Evolutionary conservation across 2,329 filamentous ascomycete species (phyloP), one percentile per base, ranked within the genome.

Genomic region (Sarocladium strictum): DNA sequence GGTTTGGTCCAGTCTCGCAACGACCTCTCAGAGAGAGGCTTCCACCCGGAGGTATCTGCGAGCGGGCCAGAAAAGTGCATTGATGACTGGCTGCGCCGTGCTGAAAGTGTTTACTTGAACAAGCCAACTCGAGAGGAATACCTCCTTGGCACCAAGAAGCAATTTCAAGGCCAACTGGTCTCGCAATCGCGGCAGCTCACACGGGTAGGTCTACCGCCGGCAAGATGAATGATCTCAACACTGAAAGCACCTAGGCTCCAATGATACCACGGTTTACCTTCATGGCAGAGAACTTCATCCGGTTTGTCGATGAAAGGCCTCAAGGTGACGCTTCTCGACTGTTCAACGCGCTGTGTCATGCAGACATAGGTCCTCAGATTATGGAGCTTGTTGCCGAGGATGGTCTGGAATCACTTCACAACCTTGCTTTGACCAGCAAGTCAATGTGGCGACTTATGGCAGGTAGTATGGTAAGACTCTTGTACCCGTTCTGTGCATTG

Each of bases 361-460:
- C 15, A 15, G 47, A 51, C 23, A 2, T 43, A 5, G 52, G 37
- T 5, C 35, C 23, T 3, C 10, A 41, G 19, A 7, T 57, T 12
- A 17, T 40, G 15, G 55, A 57, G 23, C 4, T 35, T 23, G 9
- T 57, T 9, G 50, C 38, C 21, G 43, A 40, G 15, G 37, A 51
- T 26, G 54, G 56, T 2, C n/a, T 57, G 4, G 32, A 32, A n/a
- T 45, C 29, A 23, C 24, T 38, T 17, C 49, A 52, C 3, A 14
- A 45, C 11, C 35, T 55, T 19, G 54, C 54, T 6, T n/a, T 51
- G 9, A 32, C 29, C 12, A 7, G 29, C 29, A 32, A 32, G 29
- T 12, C 29, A 32, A 6, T 32, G 7, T 32, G 29, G 29, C 6
- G 29, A 32, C 29, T 32, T 6, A 32, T 32, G 6, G 29, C 29